Conservation (phyloP, 768 basidiomycete species). For the Suillus lakei region DNA sequence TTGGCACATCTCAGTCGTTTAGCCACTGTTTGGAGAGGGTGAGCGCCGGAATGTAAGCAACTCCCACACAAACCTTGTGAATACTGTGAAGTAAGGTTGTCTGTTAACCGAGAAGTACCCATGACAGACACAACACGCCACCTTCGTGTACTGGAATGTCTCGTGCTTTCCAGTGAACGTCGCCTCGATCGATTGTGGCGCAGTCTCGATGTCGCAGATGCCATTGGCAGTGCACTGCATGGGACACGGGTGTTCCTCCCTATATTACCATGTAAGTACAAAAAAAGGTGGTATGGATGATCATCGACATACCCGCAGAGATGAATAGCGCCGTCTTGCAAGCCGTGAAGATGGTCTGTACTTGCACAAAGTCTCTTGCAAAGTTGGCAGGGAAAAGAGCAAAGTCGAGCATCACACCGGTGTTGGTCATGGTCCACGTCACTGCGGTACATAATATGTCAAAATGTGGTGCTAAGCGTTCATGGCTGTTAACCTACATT, state of each 20-base stretch:
- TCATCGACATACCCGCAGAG: constrained; percentile 63
- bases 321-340: constrained; percentile 46
- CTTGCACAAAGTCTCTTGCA: constrained; percentile 58
- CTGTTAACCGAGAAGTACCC: not conserved
- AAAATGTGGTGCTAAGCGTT: not conserved
- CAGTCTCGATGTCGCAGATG: constrained; percentile 62
- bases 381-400: constrained; percentile 57
- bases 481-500: constrained; percentile 34
- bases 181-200: constrained; percentile 62
- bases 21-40: constrained; percentile 37
- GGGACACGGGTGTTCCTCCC: constrained; percentile 56
- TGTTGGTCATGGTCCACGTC: constrained; percentile 50
- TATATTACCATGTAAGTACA: constrained; percentile 24
- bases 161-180: constrained; percentile 65
- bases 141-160: constrained; percentile 70
- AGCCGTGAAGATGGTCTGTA: constrained; percentile 58
- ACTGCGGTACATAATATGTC: constrained; percentile 32
- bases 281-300: constrained; percentile 10
- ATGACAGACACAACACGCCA: constrained; percentile 21
- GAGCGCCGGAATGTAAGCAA: not conserved
- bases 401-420: constrained; percentile 53
- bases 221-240: constrained; percentile 49
- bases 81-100: constrained; percentile 41
- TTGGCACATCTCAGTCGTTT: constrained; percentile 57
- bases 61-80: constrained; percentile 47